A percentile compares a stretch with the other conserved stretches of the same genome.
Evolutionary conservation across 495 filamentous ascomycete genomes (phyloP).

Genomic region (Penicillium bovifimosum): DNA sequence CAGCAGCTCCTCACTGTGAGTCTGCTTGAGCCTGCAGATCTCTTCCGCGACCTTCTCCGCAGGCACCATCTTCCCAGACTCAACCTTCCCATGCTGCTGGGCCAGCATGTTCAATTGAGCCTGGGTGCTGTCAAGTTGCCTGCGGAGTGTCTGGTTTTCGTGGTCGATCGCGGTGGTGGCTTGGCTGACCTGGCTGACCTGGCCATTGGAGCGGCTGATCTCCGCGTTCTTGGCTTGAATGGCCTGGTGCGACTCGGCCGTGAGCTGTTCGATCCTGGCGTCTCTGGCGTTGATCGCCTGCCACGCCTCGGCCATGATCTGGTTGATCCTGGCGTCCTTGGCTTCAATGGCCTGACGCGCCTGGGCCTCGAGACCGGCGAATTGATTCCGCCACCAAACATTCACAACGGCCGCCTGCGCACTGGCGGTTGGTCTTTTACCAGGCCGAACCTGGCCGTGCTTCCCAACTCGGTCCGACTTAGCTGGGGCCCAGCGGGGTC

Average conservation of each 20-base stretch:
- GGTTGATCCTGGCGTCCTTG: too few relatives aligned
- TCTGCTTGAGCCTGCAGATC: background rate
- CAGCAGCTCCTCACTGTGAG: background rate
- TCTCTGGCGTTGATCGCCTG: too few relatives aligned
- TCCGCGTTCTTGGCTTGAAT: too few relatives aligned
- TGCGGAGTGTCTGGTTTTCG: background rate
- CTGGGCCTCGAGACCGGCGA: background rate
- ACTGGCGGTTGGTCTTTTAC: background rate
- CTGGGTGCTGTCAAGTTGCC: background rate
- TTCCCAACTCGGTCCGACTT: background rate
- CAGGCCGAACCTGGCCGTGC: background rate
- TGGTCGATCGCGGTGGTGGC: background rate
- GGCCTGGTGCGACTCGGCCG: too few relatives aligned
- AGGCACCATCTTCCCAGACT: background rate
- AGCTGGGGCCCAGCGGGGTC: background rate
- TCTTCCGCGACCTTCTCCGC: background rate
- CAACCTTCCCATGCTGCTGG: background rate
- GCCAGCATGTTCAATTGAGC: background rate
- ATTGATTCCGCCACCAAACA: background rate
- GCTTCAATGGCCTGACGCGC: background rate
- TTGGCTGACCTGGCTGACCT: too few relatives aligned
- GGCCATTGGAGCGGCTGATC: too few relatives aligned
- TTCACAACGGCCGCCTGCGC: background rate
- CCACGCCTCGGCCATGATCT: too few relatives aligned
- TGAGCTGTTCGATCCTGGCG: too few relatives aligned